Percentiles rank a stretch among this genome's conserved stretches.
phyloP scores from a whole-genome alignment of 2,329 filamentous ascomycete genomes.

The Talaromyces marneffei region DNA sequence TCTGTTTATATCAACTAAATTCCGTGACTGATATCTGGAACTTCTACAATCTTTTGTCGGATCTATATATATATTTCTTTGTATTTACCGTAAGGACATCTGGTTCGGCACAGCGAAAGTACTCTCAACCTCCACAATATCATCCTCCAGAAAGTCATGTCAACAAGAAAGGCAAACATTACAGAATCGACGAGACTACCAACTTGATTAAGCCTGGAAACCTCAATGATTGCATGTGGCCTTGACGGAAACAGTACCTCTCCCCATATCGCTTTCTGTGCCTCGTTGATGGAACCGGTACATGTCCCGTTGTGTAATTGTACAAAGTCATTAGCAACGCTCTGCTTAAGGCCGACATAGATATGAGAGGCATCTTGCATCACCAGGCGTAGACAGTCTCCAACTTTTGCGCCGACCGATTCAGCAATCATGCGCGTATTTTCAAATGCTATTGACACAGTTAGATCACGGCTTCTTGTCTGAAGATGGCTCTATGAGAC shows the following conservation, averaged over 20 bases:
- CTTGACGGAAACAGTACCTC: background rate
- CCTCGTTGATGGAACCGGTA: slow-evolving; percentile 6
- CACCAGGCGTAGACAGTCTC: slow-evolving; percentile 5
- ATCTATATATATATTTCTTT: too few species aligned
- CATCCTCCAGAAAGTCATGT: background rate
- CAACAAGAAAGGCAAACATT: background rate
- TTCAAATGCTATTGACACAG: background rate
- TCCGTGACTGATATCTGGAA: too few species aligned
- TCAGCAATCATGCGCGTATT: slow-evolving; percentile 7
- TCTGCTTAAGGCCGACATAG: background rate
- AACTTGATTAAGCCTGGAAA: slow-evolving; percentile 4
- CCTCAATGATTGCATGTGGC: background rate
- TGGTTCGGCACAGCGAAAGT: background rate
- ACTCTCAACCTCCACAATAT: slow-evolving; percentile 9
- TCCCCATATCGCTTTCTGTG: slow-evolving; percentile 9
- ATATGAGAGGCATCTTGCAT: background rate
- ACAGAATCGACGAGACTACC: background rate
- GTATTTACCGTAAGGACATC: background rate
- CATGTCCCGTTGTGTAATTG: slow-evolving; percentile 6
- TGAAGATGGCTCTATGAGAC: background rate
- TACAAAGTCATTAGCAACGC: background rate
- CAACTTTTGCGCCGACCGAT: slow-evolving; percentile 2
- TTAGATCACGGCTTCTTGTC: background rate
- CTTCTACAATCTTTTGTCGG: too few species aligned
- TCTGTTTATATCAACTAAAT: too few species aligned